Evolutionary conservation across 768 basidiomycete species (phyloP).

Genomic region (Russula earlei): DNA sequence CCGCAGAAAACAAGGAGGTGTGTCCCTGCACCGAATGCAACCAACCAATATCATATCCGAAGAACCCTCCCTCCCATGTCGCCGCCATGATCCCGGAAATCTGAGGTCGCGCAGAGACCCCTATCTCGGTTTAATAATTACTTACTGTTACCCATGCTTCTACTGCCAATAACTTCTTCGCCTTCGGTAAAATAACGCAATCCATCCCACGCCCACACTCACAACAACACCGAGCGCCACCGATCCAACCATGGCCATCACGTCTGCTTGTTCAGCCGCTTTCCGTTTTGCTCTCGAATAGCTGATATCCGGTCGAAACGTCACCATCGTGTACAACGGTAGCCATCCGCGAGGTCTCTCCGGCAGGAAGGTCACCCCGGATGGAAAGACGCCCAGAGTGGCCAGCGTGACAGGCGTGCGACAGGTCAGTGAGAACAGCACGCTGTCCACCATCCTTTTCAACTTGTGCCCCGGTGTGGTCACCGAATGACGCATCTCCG

Average conservation of each 20-base stretch:
- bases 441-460: constrained; percentile 69
- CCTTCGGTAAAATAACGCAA: constrained; percentile 20
- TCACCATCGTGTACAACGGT: constrained; percentile 94
- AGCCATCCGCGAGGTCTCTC: constrained; percentile 69
- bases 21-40: constrained; percentile 6
- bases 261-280: constrained; percentile 56
- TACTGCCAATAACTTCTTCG: constrained; percentile 13
- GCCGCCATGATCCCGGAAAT: constrained; percentile 16
- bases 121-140: constrained; percentile 19
- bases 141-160: constrained; percentile 5
- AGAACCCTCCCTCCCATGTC: not conserved
- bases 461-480: constrained; percentile 72
- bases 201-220: constrained; percentile 15
- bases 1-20: constrained; percentile 15
- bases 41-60: constrained; percentile 14
- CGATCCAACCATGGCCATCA: constrained; percentile 38
- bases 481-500: constrained; percentile 92
- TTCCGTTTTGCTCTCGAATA: constrained; percentile 73
- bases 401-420: constrained; percentile 38
- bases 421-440: constrained; percentile 55
- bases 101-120: constrained; percentile 1
- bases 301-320: constrained; percentile 91
- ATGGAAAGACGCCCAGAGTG: constrained; percentile 33
- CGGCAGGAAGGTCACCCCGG: constrained; percentile 27
- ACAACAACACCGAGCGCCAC: constrained; percentile 10